Conservation (phyloP, 352 stramenopile species). For the Globisporangium iwayamae region DNA sequence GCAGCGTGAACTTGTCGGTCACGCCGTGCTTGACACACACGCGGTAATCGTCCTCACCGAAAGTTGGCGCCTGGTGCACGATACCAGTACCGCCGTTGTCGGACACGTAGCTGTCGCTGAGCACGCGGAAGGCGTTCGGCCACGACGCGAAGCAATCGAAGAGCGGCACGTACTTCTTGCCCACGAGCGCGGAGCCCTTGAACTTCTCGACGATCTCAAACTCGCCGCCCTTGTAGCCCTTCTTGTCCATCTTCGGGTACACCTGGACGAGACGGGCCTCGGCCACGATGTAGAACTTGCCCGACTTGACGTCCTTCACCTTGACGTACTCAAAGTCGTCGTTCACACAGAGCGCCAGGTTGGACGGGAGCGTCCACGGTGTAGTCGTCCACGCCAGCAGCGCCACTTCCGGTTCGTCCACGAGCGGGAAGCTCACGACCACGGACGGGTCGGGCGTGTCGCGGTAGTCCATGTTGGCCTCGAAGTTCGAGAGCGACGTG, state of each 20-base stretch:
- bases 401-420: slow-evolving; percentile 81
- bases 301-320: slow-evolving; percentile 91
- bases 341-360: slow-evolving; percentile 98
- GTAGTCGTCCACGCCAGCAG: slow-evolving; percentile 99
- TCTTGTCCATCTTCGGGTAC: slow-evolving; percentile 97
- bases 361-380: slow-evolving; percentile 99
- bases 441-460: slow-evolving; percentile 97
- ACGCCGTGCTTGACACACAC: slow-evolving; percentile 96
- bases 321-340: slow-evolving; percentile 97
- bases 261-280: slow-evolving; percentile 93
- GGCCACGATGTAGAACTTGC: slow-evolving; percentile 92
- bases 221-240: slow-evolving; percentile 94
- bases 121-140: slow-evolving; percentile 92
- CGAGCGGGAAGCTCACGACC: slow-evolving; percentile 95
- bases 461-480: slow-evolving; percentile 99
- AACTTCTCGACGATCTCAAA: slow-evolving; percentile 92
- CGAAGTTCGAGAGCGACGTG: slow-evolving; percentile 99
- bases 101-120: slow-evolving; percentile 98
- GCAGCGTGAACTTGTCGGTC: slow-evolving; percentile 93
- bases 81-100: slow-evolving; percentile 96
- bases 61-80: slow-evolving; percentile 98
- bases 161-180: slow-evolving; percentile 95
- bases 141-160: slow-evolving; percentile 95
- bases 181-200: slow-evolving; percentile 91
- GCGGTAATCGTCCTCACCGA: slow-evolving; percentile 99